phyloP scores from a whole-genome alignment of 768 basidiomycete species.

The Pleurotus eryngii region DNA sequence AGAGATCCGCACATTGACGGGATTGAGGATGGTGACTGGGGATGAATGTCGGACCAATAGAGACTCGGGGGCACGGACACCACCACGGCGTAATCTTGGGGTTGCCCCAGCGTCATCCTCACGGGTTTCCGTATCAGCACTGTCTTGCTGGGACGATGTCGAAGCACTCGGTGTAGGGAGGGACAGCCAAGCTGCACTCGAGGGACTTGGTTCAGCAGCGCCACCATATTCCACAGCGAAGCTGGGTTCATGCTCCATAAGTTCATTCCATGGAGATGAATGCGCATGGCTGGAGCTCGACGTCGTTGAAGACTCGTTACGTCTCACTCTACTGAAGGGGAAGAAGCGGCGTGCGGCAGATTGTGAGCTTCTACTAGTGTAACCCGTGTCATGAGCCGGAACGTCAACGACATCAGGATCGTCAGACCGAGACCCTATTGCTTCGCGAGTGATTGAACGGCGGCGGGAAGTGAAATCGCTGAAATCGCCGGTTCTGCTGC shows the following conservation, averaged over 20 bases:
- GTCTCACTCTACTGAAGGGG: slow-evolving; percentile 45
- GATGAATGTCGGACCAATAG: slow-evolving; percentile 47
- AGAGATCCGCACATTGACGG: slow-evolving; percentile 1
- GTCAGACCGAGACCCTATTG: slow-evolving; percentile 24
- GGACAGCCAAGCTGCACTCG: slow-evolving; percentile 21
- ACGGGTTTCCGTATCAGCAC: slow-evolving; percentile 25
- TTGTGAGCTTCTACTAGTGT: slow-evolving; percentile 5
- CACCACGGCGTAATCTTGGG: slow-evolving; percentile 66
- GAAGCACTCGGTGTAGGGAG: slow-evolving; percentile 19
- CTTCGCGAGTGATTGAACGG: slow-evolving; percentile 46
- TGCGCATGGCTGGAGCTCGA: slow-evolving; percentile 15
- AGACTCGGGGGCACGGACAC: slow-evolving; percentile 62
- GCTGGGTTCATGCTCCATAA: slow-evolving; percentile 12
- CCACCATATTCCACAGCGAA: slow-evolving; percentile 9
- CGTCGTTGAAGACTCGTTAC: slow-evolving; percentile 29
- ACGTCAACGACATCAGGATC: slow-evolving; percentile 16
- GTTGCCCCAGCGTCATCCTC: slow-evolving; percentile 28
- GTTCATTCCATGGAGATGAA: slow-evolving; percentile 16
- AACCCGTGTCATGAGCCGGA: slow-evolving; percentile 5
- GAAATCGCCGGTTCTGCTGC: slow-evolving; percentile 61
- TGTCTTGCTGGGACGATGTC: slow-evolving; percentile 10
- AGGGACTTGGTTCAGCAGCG: slow-evolving; percentile 16
- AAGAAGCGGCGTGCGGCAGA: slow-evolving; percentile 49
- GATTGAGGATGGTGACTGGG: slow-evolving; percentile 14
- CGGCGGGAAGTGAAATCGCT: slow-evolving; percentile 69